These are phyloP conservation scores for Globisporangium yorkense DNA, from an alignment of 352 stramenopile species.

Conservation along the genomic window DNA sequence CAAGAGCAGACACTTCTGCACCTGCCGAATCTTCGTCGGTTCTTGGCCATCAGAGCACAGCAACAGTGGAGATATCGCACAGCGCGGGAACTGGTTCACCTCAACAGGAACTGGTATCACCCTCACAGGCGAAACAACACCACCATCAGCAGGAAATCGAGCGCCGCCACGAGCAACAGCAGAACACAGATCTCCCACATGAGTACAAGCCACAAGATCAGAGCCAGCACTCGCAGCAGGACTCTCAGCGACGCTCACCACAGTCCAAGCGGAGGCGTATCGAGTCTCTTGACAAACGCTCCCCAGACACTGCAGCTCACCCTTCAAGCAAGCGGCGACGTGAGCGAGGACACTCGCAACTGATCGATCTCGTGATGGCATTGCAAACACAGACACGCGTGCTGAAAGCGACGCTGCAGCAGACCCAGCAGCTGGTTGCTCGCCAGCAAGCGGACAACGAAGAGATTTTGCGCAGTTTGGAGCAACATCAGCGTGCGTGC, in stretches of 20 bases:
- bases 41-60: background rate
- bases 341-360: too few species aligned
- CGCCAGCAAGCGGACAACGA: background rate
- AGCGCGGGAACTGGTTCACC: background rate
- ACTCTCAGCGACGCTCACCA: background rate
- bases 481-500: background rate
- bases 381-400: background rate
- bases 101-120: background rate
- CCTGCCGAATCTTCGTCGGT: background rate
- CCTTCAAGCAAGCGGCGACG: background rate
- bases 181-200: too few species aligned
- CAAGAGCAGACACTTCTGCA: too few species aligned
- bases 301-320: background rate
- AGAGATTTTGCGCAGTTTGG: background rate
- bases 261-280: background rate
- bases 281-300: background rate
- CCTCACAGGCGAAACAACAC: too few species aligned
- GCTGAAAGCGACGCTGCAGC: background rate
- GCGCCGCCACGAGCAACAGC: too few species aligned
- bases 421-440: background rate
- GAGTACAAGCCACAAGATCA: background rate
- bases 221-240: background rate
- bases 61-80: background rate
- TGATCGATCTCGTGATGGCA: background rate
- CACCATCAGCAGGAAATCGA: too few species aligned